Conservation (phyloP, 225 moss, liverwort and hornwort species). For the Polytrichum formosum region DNA sequence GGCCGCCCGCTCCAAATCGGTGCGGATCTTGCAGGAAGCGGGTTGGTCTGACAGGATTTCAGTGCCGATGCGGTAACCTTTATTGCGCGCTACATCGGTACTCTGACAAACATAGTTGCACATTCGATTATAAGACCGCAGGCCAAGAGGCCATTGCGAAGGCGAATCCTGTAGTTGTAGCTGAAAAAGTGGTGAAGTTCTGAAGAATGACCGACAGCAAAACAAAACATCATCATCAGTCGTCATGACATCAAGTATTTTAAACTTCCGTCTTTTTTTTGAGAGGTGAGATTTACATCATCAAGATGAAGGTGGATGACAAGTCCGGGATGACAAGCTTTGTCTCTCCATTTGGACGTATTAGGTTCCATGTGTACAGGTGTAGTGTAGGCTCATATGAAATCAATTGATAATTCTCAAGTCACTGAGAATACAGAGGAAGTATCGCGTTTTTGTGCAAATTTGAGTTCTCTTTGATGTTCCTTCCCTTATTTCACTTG, state of each 20-base stretch:
- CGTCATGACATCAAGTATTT: slow-evolving; percentile 23
- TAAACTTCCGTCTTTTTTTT: slow-evolving; percentile 32
- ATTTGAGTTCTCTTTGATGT: no score
- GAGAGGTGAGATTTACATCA: slow-evolving; percentile 52
- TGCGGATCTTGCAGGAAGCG: slow-evolving; percentile 63
- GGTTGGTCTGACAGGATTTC: slow-evolving; percentile 56
- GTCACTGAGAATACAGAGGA: slow-evolving; percentile 16
- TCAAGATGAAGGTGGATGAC: slow-evolving; percentile 16
- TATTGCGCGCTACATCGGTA: slow-evolving; percentile 60
- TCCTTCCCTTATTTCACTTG: no score
- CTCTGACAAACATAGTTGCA: slow-evolving; percentile 57
- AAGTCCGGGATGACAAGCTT: slow-evolving; percentile 1
- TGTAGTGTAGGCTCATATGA: slow-evolving; percentile 45
- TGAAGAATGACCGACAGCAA: slow-evolving; percentile 9
- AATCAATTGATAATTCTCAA: slow-evolving; percentile 51
- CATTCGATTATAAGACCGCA: slow-evolving; percentile 60
- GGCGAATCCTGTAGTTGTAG: slow-evolving; percentile 59
- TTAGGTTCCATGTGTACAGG: slow-evolving; percentile 45
- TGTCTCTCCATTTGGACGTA: slow-evolving; percentile 4
- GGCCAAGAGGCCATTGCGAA: slow-evolving; percentile 67
- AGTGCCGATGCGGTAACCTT: slow-evolving; percentile 51
- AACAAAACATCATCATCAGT: background rate
- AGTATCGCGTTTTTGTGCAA: no score
- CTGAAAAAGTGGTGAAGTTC: slow-evolving; percentile 61
- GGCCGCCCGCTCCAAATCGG: slow-evolving; percentile 36